These are phyloP conservation scores for Chloranthus sessilifolius DNA, from an alignment of 164 flowering plant genomes.

Conservation along the genomic window DNA sequence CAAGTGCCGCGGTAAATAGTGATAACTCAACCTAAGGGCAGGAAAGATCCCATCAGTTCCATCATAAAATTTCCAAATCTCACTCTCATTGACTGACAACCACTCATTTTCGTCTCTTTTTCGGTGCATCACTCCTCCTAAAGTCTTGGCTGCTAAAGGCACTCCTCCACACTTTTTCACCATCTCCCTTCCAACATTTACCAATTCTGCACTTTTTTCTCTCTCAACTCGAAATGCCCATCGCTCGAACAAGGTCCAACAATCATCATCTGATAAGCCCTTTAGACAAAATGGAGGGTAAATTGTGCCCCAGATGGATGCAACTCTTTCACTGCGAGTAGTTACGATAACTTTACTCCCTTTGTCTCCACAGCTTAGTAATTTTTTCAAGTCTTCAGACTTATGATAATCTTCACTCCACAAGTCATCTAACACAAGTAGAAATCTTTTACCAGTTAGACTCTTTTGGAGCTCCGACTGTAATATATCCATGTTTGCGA, in stretches of 20 bases:
- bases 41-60: neutral
- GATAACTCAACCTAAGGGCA: slow-evolving; percentile 11
- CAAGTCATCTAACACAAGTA: slow-evolving; percentile 8
- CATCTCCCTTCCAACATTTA: slow-evolving; percentile 16
- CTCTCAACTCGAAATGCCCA: neutral
- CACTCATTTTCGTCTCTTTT: slow-evolving; percentile 2
- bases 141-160: slow-evolving; percentile 11
- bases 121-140: slow-evolving; percentile 12
- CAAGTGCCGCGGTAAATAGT: slow-evolving; percentile 11
- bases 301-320: neutral
- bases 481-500: neutral
- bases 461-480: slow-evolving; percentile 1
- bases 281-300: neutral
- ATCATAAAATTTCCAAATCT: slow-evolving; percentile 11
- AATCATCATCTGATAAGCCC: slow-evolving; percentile 4
- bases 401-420: neutral
- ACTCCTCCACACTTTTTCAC: slow-evolving; percentile 14
- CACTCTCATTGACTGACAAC: slow-evolving; percentile 5
- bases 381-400: neutral
- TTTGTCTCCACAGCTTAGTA: neutral
- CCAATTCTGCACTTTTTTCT: neutral
- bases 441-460: neutral
- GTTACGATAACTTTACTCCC: slow-evolving; percentile 18
- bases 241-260: slow-evolving; percentile 10
- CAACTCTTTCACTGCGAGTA: slow-evolving; percentile 12